A percentile compares a stretch with the other conserved stretches of the same genome.
These are phyloP conservation scores for Rhododendron williamsianum DNA, from an alignment of 148 eudicot genomes.

Conservation along the genomic window DNA sequence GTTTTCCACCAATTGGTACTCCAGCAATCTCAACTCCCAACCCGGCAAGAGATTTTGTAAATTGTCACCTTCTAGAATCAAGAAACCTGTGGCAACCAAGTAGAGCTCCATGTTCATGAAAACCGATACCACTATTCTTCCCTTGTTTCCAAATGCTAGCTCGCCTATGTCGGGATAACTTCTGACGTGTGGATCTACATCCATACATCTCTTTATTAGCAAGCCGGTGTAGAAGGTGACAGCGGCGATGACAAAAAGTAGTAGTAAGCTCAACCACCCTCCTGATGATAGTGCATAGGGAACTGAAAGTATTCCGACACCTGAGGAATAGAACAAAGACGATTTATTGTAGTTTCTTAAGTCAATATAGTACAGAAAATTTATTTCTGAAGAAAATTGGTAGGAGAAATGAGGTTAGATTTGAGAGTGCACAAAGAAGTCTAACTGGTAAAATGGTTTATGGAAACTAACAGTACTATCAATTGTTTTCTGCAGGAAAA, in stretches of 20 bases:
- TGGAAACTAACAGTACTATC: neutral
- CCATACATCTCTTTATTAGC: slow-evolving; percentile 54
- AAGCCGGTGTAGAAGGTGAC: slow-evolving; percentile 38
- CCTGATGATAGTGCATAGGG: slow-evolving; percentile 48
- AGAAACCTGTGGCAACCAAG: slow-evolving; percentile 49
- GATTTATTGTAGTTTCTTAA: neutral
- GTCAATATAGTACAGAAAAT: neutral
- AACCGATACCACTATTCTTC: slow-evolving; percentile 28
- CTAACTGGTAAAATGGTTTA: neutral
- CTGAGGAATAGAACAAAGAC: slow-evolving; percentile 13
- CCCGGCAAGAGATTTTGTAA: slow-evolving; percentile 36
- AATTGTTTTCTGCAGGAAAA: neutral
- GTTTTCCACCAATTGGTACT: slow-evolving; percentile 30
- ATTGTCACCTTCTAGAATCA: slow-evolving; percentile 62
- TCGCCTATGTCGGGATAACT: slow-evolving; percentile 49
- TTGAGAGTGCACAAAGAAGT: neutral
- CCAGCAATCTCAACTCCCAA: slow-evolving; percentile 18
- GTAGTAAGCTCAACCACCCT: slow-evolving; percentile 44
- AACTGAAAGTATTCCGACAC: slow-evolving; percentile 46
- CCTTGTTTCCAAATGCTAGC: slow-evolving; percentile 43
- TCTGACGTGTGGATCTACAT: slow-evolving; percentile 32
- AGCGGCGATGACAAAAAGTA: slow-evolving; percentile 29
- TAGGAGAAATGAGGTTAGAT: neutral
- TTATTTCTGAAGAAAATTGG: neutral
- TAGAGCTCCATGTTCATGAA: slow-evolving; percentile 46